Evolutionary conservation across 2,329 filamentous ascomycete genomes (phyloP).

Genomic region (Ophiostoma ulmi): DNA sequence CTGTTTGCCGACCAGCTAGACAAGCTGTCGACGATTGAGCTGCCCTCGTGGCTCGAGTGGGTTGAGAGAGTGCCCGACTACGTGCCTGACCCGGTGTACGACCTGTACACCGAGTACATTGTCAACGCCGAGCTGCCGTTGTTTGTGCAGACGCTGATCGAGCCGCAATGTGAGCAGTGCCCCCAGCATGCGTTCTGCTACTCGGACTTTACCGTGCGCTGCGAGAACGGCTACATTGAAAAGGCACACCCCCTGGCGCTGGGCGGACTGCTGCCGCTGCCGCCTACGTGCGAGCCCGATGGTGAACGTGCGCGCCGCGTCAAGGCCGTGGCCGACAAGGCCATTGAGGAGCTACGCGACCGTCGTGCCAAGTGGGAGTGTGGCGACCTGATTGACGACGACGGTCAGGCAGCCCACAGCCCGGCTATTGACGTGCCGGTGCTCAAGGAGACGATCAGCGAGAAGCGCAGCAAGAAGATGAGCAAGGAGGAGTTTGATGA

Average conservation of each 20-base stretch:
- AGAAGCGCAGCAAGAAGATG: conserved; percentile 76
- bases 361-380: conserved; percentile 88
- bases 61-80: conserved; percentile 37
- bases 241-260: conserved; percentile 79
- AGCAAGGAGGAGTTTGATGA: conserved; percentile 87
- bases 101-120: conserved; percentile 37
- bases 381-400: conserved; percentile 61
- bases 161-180: conserved; percentile 83
- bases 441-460: conserved; percentile 69
- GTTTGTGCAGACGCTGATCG: conserved; percentile 62
- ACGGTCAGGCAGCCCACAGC: conserved; percentile 54
- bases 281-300: conserved; percentile 91
- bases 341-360: conserved; percentile 78
- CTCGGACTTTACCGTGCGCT: conserved; percentile 67
- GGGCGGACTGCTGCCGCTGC: conserved; percentile 72
- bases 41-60: conserved; percentile 14
- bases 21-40: conserved; percentile 36
- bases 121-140: conserved; percentile 58
- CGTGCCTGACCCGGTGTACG: conserved; percentile 34
- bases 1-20: conserved; percentile 35
- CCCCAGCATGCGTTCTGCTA: conserved; percentile 88
- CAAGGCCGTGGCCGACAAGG: conserved; percentile 80
- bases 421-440: conserved; percentile 62
- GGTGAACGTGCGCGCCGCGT: conserved; percentile 85
- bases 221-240: conserved; percentile 81